Evolutionary conservation across 257 asterid genomes (phyloP).

Genomic region (Ehretia macrophylla): DNA sequence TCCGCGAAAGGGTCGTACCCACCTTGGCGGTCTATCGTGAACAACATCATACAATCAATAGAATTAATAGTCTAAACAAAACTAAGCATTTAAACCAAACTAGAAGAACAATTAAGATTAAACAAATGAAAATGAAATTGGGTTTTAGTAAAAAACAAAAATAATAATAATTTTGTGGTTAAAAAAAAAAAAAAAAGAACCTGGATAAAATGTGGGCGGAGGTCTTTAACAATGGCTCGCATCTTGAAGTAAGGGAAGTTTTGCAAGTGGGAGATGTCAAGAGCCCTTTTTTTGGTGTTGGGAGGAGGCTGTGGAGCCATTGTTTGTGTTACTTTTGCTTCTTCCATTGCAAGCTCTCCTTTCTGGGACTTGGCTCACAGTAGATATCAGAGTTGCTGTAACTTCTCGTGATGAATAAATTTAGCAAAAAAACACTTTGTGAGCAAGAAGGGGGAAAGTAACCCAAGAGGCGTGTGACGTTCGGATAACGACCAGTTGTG

Average conservation of each 20-base stretch:
- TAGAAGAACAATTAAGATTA: not conserved
- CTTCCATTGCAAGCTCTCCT: not conserved
- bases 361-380: no score
- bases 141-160: not conserved
- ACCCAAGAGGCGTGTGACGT: no score
- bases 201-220: slow-evolving; percentile 80
- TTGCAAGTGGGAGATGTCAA: slow-evolving; percentile 31
- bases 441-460: no score
- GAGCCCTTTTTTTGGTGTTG: slow-evolving; percentile 51
- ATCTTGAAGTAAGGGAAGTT: slow-evolving; percentile 65
- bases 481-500: no score
- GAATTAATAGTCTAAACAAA: not conserved
- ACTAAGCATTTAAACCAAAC: not conserved
- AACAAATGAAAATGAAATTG: not conserved
- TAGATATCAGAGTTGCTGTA: no score
- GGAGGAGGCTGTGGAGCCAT: slow-evolving; percentile 5
- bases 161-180: not conserved
- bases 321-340: not conserved
- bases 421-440: no score
- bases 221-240: slow-evolving; percentile 56
- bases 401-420: no score
- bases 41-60: not conserved
- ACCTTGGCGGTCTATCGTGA: no score
- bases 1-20: no score
- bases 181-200: no score